A percentile compares a stretch with the other conserved stretches of the same genome.
Evolutionary conservation across 2,329 filamentous ascomycete species (phyloP).

Genomic region (Penicillium sp.): DNA sequence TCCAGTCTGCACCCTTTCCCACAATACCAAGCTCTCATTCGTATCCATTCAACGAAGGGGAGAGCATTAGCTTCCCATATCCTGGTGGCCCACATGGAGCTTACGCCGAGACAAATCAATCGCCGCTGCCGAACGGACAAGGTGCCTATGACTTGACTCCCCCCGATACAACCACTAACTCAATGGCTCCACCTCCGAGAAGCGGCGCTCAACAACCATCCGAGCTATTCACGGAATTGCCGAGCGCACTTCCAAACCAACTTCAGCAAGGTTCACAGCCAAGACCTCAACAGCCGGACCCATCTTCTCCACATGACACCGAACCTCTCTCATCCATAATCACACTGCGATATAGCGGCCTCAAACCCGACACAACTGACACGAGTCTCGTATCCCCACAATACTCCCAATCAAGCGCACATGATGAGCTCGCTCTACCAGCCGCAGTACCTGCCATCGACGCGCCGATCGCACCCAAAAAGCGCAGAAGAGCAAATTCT

Average conservation of each 20-base stretch:
- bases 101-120: slow-evolving; percentile 12
- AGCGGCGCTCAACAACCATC: not conserved
- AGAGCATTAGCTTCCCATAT: not conserved
- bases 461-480: slow-evolving; percentile 26
- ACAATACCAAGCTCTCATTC: slow-evolving; percentile 7
- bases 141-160: slow-evolving; percentile 13
- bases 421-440: slow-evolving; percentile 31
- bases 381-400: slow-evolving; percentile 11
- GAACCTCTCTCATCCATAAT: slow-evolving; percentile 39
- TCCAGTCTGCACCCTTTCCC: slow-evolving; percentile 18
- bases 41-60: not conserved
- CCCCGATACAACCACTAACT: slow-evolving; percentile 2
- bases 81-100: not conserved
- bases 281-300: slow-evolving; percentile 26
- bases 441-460: slow-evolving; percentile 21
- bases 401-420: slow-evolving; percentile 22
- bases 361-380: slow-evolving; percentile 23
- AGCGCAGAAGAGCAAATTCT: slow-evolving; percentile 30
- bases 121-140: not conserved
- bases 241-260: not conserved
- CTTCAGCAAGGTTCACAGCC: slow-evolving; percentile 17
- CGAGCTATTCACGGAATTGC: not conserved
- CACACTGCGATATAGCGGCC: slow-evolving; percentile 24
- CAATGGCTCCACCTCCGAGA: slow-evolving; percentile 3
- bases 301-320: slow-evolving; percentile 40